These are phyloP conservation scores for Emericellopsis atlantica DNA, from an alignment of 2,329 filamentous ascomycete species.

Conservation along the genomic window DNA sequence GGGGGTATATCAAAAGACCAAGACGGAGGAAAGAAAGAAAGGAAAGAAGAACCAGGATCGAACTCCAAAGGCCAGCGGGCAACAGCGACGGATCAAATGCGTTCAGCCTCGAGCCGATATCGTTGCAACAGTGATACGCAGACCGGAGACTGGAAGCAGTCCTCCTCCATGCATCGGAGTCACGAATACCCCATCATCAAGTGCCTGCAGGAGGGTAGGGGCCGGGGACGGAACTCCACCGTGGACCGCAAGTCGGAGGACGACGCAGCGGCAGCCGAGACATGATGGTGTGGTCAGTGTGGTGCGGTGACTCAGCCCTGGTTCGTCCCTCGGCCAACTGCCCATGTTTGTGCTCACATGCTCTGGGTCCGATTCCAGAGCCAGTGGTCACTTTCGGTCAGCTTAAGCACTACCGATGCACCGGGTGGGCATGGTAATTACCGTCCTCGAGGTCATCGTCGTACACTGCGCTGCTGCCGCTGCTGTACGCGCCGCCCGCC, in stretches of 20 bases:
- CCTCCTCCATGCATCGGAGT: too few species aligned
- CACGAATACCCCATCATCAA: too few species aligned
- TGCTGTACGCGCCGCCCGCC: slow-evolving; percentile 12
- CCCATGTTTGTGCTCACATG: neutral
- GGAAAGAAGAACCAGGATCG: neutral
- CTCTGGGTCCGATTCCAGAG: neutral
- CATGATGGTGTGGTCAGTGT: too few species aligned
- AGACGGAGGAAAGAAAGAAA: neutral
- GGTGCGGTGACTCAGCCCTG: neutral
- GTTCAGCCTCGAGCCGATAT: too few species aligned
- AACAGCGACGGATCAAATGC: too few species aligned
- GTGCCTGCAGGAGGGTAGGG: too few species aligned
- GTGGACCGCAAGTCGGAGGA: neutral
- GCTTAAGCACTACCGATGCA: slow-evolving; percentile 5
- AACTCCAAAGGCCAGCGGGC: neutral
- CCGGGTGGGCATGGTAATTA: slow-evolving; percentile 21
- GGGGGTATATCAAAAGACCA: neutral
- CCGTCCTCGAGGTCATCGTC: slow-evolving; percentile 19
- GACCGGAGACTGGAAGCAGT: too few species aligned
- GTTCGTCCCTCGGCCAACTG: neutral
- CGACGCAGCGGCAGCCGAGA: neutral
- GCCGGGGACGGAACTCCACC: neutral
- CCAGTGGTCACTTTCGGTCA: neutral
- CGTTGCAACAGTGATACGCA: too few species aligned
- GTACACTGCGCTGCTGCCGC: slow-evolving; percentile 6